A percentile compares a stretch with the other conserved stretches of the same genome.
Evolutionary conservation across 139 green algal species (phyloP).

Genomic region (Dunaliella sp.): DNA sequence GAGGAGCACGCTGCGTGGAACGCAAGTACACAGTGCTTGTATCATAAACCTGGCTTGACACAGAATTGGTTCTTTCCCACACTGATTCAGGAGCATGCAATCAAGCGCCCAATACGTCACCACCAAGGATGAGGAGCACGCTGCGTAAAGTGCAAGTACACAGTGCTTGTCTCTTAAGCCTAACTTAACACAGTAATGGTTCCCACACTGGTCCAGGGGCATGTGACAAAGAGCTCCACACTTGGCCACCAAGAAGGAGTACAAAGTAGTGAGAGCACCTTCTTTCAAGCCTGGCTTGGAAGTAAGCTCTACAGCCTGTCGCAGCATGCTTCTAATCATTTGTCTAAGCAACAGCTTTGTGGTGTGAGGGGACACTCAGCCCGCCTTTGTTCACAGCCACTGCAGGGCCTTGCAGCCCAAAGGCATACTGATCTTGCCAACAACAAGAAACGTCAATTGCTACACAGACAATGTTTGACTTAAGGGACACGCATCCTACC

Average conservation of each 20-base stretch:
- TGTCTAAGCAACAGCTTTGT: too few species aligned
- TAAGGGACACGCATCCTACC: background rate
- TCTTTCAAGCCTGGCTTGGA: too few species aligned
- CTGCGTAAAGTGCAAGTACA: too few species aligned
- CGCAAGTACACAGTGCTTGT: too few species aligned
- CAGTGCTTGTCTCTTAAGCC: too few species aligned
- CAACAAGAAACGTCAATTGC: background rate
- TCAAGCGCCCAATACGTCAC: constrained; percentile 48
- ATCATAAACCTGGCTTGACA: too few species aligned
- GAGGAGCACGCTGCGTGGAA: constrained; percentile 79
- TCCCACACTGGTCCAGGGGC: constrained; percentile 26
- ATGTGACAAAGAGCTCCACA: constrained; percentile 41
- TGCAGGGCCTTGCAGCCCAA: constrained; percentile 56
- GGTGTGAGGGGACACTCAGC: background rate
- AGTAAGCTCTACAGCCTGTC: too few species aligned
- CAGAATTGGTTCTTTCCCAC: too few species aligned
- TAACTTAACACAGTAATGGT: too few species aligned
- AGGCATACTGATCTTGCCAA: constrained; percentile 53
- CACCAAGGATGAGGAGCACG: constrained; percentile 82
- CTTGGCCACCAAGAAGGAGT: constrained; percentile 71
- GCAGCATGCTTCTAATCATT: too few species aligned
- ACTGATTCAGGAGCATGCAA: constrained; percentile 33
- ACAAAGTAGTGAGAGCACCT: too few species aligned
- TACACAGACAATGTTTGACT: background rate
- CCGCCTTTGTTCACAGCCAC: constrained; percentile 74